These are phyloP conservation scores for Suillus discolor DNA, from an alignment of 768 basidiomycete species.

Conservation along the genomic window DNA sequence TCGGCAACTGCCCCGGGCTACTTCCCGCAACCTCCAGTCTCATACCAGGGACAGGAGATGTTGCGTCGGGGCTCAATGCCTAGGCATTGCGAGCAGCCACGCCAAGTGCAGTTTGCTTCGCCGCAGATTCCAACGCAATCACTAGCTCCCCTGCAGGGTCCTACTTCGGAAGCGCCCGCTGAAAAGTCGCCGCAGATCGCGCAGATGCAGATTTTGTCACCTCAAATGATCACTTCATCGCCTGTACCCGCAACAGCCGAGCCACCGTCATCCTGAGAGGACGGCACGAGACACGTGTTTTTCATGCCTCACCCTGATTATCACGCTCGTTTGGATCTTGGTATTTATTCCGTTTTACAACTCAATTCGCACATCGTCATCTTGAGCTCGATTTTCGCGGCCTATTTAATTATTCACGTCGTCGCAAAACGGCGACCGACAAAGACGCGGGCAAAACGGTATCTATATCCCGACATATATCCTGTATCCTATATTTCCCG, in stretches of 20 bases:
- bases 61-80: conserved; percentile 36
- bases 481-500: conserved; percentile 32
- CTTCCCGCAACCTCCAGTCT: conserved; percentile 30
- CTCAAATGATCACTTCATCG: conserved; percentile 26
- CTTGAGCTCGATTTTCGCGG: conserved; percentile 24
- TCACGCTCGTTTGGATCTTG: conserved; percentile 20
- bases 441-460: conserved; percentile 20
- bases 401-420: conserved; percentile 32
- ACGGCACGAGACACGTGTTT: conserved; percentile 2
- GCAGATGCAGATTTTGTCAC: conserved; percentile 27
- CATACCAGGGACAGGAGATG: conserved; percentile 30
- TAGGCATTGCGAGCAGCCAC: conserved; percentile 20
- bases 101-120: conserved; percentile 31
- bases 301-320: background rate
- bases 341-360: conserved; percentile 32
- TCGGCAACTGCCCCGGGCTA: conserved; percentile 35
- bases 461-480: conserved; percentile 22
- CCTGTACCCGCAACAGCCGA: conserved; percentile 21
- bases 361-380: conserved; percentile 21
- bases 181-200: conserved; percentile 24
- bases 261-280: conserved; percentile 22
- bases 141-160: conserved; percentile 25
- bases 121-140: conserved; percentile 34
- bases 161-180: conserved; percentile 26
- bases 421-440: conserved; percentile 25